Conservation (phyloP, 2,329 filamentous ascomycete species). For the Aspergillus pseudoterreus region DNA sequence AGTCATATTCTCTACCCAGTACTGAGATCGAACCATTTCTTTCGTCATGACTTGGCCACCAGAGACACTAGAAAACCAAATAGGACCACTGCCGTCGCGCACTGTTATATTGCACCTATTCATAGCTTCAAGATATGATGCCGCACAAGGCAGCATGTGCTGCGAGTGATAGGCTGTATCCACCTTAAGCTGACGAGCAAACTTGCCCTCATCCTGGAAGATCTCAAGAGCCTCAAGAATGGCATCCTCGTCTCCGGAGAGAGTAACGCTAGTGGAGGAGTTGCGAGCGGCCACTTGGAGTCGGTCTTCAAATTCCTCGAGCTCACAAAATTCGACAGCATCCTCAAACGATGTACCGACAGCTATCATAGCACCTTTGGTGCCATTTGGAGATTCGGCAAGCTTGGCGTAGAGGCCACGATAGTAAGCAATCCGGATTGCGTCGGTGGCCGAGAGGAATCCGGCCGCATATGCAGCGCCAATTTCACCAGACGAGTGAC, state of each 20-base stretch:
- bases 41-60: constrained; percentile 1
- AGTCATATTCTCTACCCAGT: constrained; percentile 1
- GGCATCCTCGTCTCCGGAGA: constrained; percentile 42
- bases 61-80: constrained; percentile 4
- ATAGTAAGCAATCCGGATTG: constrained; percentile 43
- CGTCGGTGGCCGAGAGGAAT: constrained; percentile 21
- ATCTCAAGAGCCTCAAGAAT: constrained; percentile 31
- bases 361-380: constrained; percentile 46
- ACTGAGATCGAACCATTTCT: neutral
- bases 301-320: constrained; percentile 22
- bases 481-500: constrained; percentile 51
- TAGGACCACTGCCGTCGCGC: neutral
- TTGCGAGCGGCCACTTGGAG: constrained; percentile 39
- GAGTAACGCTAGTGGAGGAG: constrained; percentile 40
- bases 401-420: constrained; percentile 33
- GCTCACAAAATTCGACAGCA: constrained; percentile 1
- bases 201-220: constrained; percentile 35
- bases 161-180: constrained; percentile 45
- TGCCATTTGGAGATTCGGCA: constrained; percentile 6
- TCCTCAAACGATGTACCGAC: constrained; percentile 25
- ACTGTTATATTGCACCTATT: constrained; percentile 4
- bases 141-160: constrained; percentile 37
- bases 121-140: constrained; percentile 24
- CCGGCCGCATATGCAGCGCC: constrained; percentile 41
- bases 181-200: constrained; percentile 39